phyloP scores from a whole-genome alignment of 2,329 filamentous ascomycete species.

The Pseudohalonectria lignicola region DNA sequence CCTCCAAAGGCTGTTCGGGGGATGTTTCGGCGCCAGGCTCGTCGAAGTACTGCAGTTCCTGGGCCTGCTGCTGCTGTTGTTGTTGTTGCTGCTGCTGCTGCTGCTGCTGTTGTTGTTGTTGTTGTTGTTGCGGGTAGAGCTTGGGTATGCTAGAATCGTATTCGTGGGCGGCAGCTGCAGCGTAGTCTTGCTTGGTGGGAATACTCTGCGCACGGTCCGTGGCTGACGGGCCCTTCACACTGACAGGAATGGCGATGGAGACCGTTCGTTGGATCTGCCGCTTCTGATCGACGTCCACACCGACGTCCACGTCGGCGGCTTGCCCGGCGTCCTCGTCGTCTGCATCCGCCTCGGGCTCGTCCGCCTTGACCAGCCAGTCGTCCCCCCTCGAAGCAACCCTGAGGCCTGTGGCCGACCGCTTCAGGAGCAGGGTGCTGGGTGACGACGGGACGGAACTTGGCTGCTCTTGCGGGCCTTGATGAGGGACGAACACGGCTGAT shows the following conservation, averaged over 20 bases:
- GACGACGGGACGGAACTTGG: background rate
- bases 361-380: constrained; percentile 45
- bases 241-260: no score
- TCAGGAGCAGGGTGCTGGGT: background rate
- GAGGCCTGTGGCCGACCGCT: background rate
- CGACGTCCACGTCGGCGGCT: background rate
- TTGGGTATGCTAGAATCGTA: no score
- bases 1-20: constrained; percentile 59
- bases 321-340: background rate
- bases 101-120: no score
- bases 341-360: constrained; percentile 33
- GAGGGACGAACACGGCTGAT: constrained; percentile 74
- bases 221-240: no score
- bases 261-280: no score
- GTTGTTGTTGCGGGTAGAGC: no score
- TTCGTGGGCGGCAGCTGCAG: no score
- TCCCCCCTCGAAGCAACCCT: constrained; percentile 1
- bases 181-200: no score
- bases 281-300: no score
- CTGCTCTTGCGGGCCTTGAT: constrained; percentile 39
- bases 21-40: constrained; percentile 29
- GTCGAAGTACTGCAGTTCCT: background rate
- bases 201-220: background rate
- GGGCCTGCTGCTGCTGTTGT: background rate
- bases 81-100: background rate